Percentiles rank a stretch among this genome's conserved stretches.
Conservation (phyloP, 2,329 filamentous ascomycete genomes). For the Fusarium sp. region DNA sequence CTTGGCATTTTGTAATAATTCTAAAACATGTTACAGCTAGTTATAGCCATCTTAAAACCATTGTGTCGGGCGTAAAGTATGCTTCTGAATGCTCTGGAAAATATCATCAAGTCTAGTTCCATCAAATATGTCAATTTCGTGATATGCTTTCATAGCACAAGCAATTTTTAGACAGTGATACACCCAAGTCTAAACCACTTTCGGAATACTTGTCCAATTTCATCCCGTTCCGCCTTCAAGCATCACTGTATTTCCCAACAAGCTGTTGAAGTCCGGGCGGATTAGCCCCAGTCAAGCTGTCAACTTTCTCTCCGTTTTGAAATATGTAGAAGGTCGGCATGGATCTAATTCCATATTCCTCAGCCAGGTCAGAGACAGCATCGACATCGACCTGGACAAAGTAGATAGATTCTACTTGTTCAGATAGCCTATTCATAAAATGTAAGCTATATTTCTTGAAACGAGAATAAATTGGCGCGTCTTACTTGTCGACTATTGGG, state of each 20-base stretch:
- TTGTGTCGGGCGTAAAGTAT: no score
- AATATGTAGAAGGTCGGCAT: constrained; percentile 22
- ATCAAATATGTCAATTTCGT: no score
- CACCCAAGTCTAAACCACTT: no score
- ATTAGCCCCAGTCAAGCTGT: neutral
- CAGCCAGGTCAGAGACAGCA: neutral
- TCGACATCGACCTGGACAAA: constrained; percentile 19
- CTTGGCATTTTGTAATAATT: no score
- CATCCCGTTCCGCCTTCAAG: neutral
- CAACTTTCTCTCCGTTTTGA: constrained; percentile 3
- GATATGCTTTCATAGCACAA: no score
- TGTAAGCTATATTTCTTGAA: neutral
- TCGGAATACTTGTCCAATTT: neutral
- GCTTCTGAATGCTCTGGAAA: no score
- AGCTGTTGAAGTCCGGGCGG: neutral
- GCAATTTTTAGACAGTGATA: no score
- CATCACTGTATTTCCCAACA: neutral
- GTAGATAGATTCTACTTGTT: accelerated
- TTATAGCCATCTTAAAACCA: no score
- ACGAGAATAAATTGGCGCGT: accelerated
- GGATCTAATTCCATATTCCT: constrained; percentile 2
- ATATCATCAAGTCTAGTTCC: no score
- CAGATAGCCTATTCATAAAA: accelerated
- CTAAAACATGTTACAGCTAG: no score
- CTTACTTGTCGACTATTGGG: constrained; percentile 4